Evolutionary conservation across 1,284 basidiomycete genomes (phyloP), one percentile per base, ranked within the genome.

Genomic region (Boletus calvinii): DNA sequence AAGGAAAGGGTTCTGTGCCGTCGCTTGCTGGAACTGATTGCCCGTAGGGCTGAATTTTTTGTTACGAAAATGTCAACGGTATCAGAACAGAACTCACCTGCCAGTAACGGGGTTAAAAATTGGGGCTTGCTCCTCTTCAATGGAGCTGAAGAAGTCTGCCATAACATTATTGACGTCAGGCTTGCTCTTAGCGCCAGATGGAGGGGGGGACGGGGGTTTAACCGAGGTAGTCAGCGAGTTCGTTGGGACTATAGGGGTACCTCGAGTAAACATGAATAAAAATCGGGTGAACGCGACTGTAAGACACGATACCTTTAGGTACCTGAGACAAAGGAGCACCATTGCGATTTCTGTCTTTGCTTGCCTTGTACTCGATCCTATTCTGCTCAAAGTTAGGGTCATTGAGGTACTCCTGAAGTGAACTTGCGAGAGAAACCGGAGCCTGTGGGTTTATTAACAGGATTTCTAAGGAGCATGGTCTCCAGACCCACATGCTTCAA

Each of bases 311-410:
- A 68, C 67, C 64, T 57, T 36, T 45, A 12, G 50, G 39, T 43
- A n/a, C 41, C 18, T 53, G 54, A 22, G 44, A 29, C 4, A 52
- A 50, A 62, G 50, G 42, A 65, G 70, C 58, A 47, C 65, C 48
- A 65, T 63, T 54, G n/a, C 42, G 54, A 58, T 70, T 75, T 24
- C 77, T 79, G 55, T 94, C 81, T 69, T 92, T 93, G 68, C 86
- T 94, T 37, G 86, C 79, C 72, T 84, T 93, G 74, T 99, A 98
- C 65, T 98, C 95, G 17, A 90, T 75, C 50, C 96, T 77, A 67
- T 97, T 98, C 69, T 93, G 83, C 70, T 98, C 96, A 68, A 98
- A 99, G 69, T 94, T 94, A 15, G 94, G 91, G 70, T 98, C 94
- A 55, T 92, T 86, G 38, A 98, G 77, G 66, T 99, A 99, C 68